Base-by-base conservation (phyloP, 371 early-diverging fungal species). In the Syncephalastrum contaminatum region DNA sequence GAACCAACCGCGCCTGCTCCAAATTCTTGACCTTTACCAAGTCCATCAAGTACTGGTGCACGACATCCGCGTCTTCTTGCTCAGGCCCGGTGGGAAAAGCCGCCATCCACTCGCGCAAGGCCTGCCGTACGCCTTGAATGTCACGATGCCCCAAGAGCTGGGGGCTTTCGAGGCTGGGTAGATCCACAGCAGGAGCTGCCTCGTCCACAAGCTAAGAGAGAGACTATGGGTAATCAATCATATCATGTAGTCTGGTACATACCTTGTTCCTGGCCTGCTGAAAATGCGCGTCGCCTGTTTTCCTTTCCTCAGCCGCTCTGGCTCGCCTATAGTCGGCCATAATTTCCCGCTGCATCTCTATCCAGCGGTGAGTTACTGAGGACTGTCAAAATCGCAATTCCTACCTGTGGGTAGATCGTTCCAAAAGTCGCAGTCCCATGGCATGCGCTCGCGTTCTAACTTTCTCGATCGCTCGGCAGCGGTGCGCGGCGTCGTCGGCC, bases 391-490 rank as follows among this genome's bases (percentile, higher is more conserved):
- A 24, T n/a, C n/a, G n/a, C n/a, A n/a, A n/a, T n/a, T n/a, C n/a
- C 51, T 63, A 70, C 70, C 62, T 52, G 55, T 22, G 15, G 77
- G 73, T 6, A 73, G 49, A 49, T 62, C 67, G 30, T 62, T 59
- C 59, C 60, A 62, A 2, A 72, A 62, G n/a, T 58, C 36, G 4
- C 55, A 42, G 56, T 72, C 67, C 67, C 56, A 59, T 19, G 60
- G 55, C 13, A 47, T 12, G 12, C 36, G 36, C 2, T 30, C 36
- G 36, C 36, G 36, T 30, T 30, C 36, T 2, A 8, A 0, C 36
- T 30, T 30, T 30, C 10, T 30, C 12, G 36, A 30, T 30, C 36
- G 36, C 4, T 52, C 24, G 25, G 39, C 53, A 4, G 18, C 49
- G n/a, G 18, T 21, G 43, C 39, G 18, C 0, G 44, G 25, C 36